Conservation (phyloP, 23 red algal species). For the Gracilaria gracilis region DNA sequence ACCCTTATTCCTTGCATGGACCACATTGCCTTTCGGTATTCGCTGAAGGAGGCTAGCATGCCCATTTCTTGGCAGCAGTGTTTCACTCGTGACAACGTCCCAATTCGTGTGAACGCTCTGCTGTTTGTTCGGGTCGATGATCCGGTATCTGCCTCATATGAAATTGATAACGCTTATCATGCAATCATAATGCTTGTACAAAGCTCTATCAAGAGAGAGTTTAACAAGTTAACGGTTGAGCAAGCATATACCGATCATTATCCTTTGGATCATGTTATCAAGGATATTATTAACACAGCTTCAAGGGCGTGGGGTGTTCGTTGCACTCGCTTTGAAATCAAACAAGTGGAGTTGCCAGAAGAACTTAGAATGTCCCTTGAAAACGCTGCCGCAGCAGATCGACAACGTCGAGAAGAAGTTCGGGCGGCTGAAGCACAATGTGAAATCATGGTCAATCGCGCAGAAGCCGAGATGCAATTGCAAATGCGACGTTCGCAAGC, state of each 20-base stretch:
- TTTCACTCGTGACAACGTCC: constrained; percentile 90
- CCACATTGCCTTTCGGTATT: constrained; percentile 80
- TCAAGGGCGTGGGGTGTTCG: constrained; percentile 83
- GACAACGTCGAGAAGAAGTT: constrained; percentile 81
- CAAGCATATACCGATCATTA: constrained; percentile 86
- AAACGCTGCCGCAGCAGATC: constrained; percentile 86
- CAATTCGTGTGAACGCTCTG: constrained; percentile 80
- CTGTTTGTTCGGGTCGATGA: constrained; percentile 87
- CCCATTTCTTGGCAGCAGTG: constrained; percentile 83
- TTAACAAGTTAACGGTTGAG: constrained; percentile 87
- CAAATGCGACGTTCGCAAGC: constrained; percentile 88
- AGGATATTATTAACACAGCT: constrained; percentile 83
- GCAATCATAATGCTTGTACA: constrained; percentile 79
- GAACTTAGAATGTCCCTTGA: constrained; percentile 91
- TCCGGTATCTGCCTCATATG: constrained; percentile 83
- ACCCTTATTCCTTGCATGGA: constrained; percentile 89
- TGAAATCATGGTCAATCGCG: constrained; percentile 85
- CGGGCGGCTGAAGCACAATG: constrained; percentile 87
- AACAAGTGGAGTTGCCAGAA: constrained; percentile 85
- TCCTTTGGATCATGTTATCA: constrained; percentile 73
- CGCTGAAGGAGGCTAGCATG: constrained; percentile 87
- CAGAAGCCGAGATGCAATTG: constrained; percentile 85
- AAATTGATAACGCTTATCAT: constrained; percentile 87
- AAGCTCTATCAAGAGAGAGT: constrained; percentile 85
- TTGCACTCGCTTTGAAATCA: constrained; percentile 93